phyloP scores from a whole-genome alignment of 768 basidiomycete genomes.

The Lentinula lateritia region DNA sequence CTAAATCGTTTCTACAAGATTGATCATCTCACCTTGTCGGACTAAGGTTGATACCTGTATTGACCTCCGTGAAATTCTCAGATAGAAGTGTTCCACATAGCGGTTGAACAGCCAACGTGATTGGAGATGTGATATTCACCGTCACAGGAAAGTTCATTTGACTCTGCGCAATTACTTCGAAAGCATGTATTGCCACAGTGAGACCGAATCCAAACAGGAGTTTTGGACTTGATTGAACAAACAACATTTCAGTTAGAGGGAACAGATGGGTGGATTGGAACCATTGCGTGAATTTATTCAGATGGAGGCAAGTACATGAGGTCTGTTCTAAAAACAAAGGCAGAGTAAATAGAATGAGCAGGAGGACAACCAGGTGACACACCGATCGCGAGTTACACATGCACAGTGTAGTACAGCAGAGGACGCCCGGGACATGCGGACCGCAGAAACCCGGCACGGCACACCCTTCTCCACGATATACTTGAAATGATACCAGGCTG shows the following conservation, averaged over 20 bases:
- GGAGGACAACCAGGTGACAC: background rate
- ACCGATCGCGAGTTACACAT: background rate
- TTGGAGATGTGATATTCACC: constrained; percentile 20
- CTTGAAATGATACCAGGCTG: no score
- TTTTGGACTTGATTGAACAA: background rate
- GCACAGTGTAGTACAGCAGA: no score
- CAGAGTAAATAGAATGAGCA: background rate
- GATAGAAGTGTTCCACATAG: constrained; percentile 20
- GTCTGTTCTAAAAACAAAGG: background rate
- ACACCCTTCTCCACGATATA: no score
- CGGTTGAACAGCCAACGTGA: constrained; percentile 20
- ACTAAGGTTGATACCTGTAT: constrained; percentile 20
- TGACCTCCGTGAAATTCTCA: constrained; percentile 20
- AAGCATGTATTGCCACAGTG: background rate
- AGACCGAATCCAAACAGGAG: background rate
- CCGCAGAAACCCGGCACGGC: background rate
- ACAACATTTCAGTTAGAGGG: background rate
- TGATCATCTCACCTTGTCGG: constrained; percentile 13
- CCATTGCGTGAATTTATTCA: background rate
- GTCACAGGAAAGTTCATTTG: constrained; percentile 16
- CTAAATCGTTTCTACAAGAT: background rate
- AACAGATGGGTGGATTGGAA: background rate
- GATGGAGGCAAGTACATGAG: background rate
- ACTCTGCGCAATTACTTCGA: background rate
- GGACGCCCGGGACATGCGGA: background rate